These are phyloP conservation scores for Tulasnella sp. DNA, from an alignment of 768 basidiomycete genomes.

Conservation along the genomic window DNA sequence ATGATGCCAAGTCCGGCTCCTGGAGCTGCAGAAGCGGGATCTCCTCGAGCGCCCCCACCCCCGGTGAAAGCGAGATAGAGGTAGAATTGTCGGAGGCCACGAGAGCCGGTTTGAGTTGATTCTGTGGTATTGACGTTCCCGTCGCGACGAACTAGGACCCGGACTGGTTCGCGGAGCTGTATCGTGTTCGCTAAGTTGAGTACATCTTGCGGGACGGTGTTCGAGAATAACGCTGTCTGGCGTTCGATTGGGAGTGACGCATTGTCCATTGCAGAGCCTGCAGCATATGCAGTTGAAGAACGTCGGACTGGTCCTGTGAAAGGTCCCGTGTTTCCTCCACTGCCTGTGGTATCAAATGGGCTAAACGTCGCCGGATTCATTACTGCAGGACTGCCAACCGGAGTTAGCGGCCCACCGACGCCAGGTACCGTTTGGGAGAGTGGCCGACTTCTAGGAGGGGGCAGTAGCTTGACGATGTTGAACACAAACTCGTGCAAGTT, in stretches of 20 bases:
- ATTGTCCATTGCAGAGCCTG: constrained; percentile 43
- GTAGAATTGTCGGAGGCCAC: constrained; percentile 93
- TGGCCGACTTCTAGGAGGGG: constrained; percentile 75
- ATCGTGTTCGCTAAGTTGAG: constrained; percentile 93
- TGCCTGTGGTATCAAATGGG: constrained; percentile 38
- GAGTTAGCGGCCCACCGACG: constrained; percentile 40
- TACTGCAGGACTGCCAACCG: constrained; percentile 36
- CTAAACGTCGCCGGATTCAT: constrained; percentile 36
- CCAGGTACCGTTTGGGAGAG: constrained; percentile 45
- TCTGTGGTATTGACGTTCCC: constrained; percentile 67
- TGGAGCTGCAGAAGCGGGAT: constrained; percentile 53
- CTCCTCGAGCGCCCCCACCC: constrained; percentile 57
- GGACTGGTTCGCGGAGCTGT: constrained; percentile 92
- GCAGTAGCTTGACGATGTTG: constrained; percentile 88
- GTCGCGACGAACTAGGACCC: constrained; percentile 94
- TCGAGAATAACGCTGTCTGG: constrained; percentile 94
- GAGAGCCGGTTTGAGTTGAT: constrained; percentile 65
- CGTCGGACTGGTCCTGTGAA: constrained; percentile 39
- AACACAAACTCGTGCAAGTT: constrained; percentile 96
- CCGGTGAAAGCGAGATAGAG: constrained; percentile 95
- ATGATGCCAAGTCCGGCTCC: constrained; percentile 83
- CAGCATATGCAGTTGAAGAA: constrained; percentile 46
- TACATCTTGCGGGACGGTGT: constrained; percentile 97
- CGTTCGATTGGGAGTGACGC: constrained; percentile 61
- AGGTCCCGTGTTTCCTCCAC: constrained; percentile 27